Conservation (phyloP, 2,329 filamentous ascomycete genomes). For the Amesomyces nigricolor region DNA sequence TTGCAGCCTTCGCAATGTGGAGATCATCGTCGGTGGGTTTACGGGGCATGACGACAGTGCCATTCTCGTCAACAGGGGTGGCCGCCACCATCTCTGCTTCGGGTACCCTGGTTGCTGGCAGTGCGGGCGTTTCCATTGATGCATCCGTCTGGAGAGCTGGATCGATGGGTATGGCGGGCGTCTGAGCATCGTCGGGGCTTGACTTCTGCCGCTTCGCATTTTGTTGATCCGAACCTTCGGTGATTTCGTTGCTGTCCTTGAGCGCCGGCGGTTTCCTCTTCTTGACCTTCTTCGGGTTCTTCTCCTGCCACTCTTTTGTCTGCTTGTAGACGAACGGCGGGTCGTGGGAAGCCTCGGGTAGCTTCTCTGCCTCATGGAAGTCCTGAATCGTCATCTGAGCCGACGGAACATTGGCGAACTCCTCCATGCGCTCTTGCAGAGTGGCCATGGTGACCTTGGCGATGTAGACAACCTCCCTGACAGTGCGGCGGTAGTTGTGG, state of each 20-base stretch:
- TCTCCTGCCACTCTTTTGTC: slow-evolving; percentile 44
- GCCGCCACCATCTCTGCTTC: slow-evolving; percentile 17
- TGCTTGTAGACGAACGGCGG: slow-evolving; percentile 77
- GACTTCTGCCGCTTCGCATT: slow-evolving; percentile 21
- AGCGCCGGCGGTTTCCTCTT: slow-evolving; percentile 28
- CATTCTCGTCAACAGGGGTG: slow-evolving; percentile 51
- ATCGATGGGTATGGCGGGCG: slow-evolving; percentile 4
- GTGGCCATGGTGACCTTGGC: slow-evolving; percentile 95
- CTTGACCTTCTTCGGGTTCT: slow-evolving; percentile 45
- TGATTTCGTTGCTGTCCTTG: slow-evolving; percentile 15
- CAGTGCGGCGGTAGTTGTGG: slow-evolving; percentile 93
- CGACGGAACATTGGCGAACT: slow-evolving; percentile 83
- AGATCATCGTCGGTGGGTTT: slow-evolving; percentile 20
- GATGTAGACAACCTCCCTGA: slow-evolving; percentile 94
- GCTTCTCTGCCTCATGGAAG: slow-evolving; percentile 58
- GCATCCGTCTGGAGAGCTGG: slow-evolving; percentile 14
- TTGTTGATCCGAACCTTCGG: slow-evolving; percentile 33
- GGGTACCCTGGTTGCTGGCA: slow-evolving; percentile 28
- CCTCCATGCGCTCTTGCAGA: slow-evolving; percentile 82
- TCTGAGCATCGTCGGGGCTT: slow-evolving; percentile 4
- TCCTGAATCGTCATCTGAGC: slow-evolving; percentile 82
- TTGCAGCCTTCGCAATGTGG: slow-evolving; percentile 16
- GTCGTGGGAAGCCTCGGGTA: slow-evolving; percentile 51
- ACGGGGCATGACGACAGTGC: slow-evolving; percentile 57
- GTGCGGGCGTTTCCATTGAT: not conserved